These are phyloP conservation scores for Neurospora sublineolata DNA, from an alignment of 495 filamentous ascomycete species.

Conservation along the genomic window DNA sequence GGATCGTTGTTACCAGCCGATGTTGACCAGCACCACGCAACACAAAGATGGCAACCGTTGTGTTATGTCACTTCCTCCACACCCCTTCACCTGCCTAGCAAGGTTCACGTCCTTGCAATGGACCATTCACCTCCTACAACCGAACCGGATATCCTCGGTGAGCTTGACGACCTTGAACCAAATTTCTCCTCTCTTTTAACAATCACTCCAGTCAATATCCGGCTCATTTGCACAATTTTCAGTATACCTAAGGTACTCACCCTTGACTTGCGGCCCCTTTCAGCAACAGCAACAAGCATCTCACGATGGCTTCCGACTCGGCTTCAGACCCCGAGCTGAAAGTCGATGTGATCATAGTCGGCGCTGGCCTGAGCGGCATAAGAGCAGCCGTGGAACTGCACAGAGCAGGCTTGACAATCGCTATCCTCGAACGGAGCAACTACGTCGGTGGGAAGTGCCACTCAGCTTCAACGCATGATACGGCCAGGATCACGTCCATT, in stretches of 20 bases:
- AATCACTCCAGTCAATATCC: neutral
- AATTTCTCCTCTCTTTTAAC: neutral
- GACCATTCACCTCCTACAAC: too few relatives aligned
- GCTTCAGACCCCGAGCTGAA: neutral
- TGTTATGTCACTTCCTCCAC: neutral
- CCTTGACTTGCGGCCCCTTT: neutral
- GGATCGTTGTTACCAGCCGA: neutral
- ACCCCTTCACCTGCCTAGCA: neutral
- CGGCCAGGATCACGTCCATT: slow-evolving; percentile 17
- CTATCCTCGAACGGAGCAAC: slow-evolving; percentile 39
- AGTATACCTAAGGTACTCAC: neutral
- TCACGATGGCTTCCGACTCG: neutral
- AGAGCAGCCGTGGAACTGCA: slow-evolving; percentile 31
- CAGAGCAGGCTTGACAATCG: slow-evolving; percentile 27
- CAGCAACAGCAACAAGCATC: neutral
- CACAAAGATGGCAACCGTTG: neutral
- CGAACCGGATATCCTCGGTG: too few relatives aligned
- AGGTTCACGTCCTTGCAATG: neutral
- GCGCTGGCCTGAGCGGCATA: slow-evolving; percentile 40
- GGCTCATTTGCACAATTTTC: neutral
- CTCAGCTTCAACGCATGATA: neutral
- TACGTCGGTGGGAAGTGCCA: slow-evolving; percentile 41
- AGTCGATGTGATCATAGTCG: slow-evolving; percentile 31
- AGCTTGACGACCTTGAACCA: neutral
- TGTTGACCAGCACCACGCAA: neutral